Conservation (phyloP, 495 filamentous ascomycete species). For the Aspergillus heteromorphus region DNA sequence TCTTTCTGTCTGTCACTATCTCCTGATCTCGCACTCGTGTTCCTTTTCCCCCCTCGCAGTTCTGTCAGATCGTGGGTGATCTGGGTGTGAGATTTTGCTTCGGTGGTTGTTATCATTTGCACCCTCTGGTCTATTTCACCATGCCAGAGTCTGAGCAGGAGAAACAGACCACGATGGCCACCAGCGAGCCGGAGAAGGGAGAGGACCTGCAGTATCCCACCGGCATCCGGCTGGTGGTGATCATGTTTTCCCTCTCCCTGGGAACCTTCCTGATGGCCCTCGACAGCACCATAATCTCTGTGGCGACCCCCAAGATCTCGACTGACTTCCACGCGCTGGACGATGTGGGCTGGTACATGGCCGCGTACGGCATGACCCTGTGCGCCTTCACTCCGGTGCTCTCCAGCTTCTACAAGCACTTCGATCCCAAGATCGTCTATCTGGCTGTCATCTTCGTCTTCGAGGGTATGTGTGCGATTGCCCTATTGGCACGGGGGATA, state of each 20-base stretch:
- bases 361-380: too few relatives aligned
- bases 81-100: too few relatives aligned
- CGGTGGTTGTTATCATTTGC: too few relatives aligned
- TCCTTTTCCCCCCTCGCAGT: too few relatives aligned
- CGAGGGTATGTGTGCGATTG: conserved; percentile 62
- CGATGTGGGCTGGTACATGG: conserved; percentile 45
- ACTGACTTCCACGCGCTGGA: conserved; percentile 33
- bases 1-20: too few relatives aligned
- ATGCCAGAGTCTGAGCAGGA: too few relatives aligned
- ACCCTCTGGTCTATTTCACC: too few relatives aligned
- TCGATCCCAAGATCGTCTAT: conserved; percentile 42
- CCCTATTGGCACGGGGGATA: too few relatives aligned
- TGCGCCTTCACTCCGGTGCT: conserved; percentile 28
- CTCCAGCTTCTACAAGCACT: conserved; percentile 29
- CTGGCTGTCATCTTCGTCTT: conserved; percentile 60
- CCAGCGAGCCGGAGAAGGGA: too few relatives aligned
- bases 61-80: too few relatives aligned
- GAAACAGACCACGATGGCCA: too few relatives aligned
- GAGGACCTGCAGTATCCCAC: conserved; percentile 10
- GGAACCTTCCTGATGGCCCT: conserved; percentile 45
- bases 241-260: conserved; percentile 29
- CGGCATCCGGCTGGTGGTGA: conserved; percentile 7
- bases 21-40: too few relatives aligned
- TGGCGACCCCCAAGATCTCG: conserved; percentile 38
- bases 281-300: conserved; percentile 46